Conservation (phyloP, 495 filamentous ascomycete genomes). For the Usnea hakonensis region DNA sequence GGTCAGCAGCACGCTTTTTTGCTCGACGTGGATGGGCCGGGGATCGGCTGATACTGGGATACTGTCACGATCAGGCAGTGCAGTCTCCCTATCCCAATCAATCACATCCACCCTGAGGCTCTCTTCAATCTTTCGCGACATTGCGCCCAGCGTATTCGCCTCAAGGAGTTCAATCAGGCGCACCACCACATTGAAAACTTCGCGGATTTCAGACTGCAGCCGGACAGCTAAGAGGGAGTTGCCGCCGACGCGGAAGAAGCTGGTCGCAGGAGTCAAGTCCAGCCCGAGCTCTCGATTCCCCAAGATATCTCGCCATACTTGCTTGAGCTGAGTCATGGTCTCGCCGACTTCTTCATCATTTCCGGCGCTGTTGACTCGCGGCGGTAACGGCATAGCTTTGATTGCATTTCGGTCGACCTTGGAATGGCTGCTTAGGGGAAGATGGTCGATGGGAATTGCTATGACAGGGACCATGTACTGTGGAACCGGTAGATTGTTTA, state of each 20-base stretch:
- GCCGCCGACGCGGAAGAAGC: constrained; percentile 21
- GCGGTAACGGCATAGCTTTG: no score
- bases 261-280: constrained; percentile 11
- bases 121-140: constrained; percentile 25
- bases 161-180: constrained; percentile 30
- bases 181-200: constrained; percentile 22
- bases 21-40: background rate
- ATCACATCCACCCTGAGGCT: constrained; percentile 15
- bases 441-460: no score
- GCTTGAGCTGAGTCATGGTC: constrained; percentile 21
- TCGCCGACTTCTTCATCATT: constrained; percentile 26
- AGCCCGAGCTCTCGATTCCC: background rate
- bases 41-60: background rate
- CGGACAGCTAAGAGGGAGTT: constrained; percentile 21
- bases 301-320: constrained; percentile 29
- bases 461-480: no score
- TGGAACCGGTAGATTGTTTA: no score
- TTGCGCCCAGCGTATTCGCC: constrained; percentile 29
- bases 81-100: constrained; percentile 29
- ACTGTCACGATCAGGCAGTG: background rate
- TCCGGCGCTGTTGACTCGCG: no score
- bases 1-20: constrained; percentile 8
- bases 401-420: no score
- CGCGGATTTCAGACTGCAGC: constrained; percentile 26
- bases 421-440: no score